Evolutionary conservation across 768 basidiomycete genomes (phyloP).

Genomic region (Lyophyllum semitale): DNA sequence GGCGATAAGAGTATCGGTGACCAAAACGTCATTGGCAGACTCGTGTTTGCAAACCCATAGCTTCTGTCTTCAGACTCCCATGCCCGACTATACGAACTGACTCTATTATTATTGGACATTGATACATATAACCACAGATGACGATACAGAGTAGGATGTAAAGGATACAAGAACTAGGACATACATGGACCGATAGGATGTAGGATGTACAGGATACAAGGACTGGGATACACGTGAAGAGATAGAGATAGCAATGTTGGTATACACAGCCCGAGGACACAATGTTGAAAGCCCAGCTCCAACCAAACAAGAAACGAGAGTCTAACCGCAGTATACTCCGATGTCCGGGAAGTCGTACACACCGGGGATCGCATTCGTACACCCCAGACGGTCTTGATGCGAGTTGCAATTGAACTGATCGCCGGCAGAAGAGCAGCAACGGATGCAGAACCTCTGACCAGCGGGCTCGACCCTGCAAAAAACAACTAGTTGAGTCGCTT

Average conservation of each 20-base stretch:
- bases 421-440: constrained; percentile 41
- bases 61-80: neutral
- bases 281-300: neutral
- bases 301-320: neutral
- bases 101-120: neutral
- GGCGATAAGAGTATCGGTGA: constrained; percentile 41
- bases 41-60: constrained; percentile 8
- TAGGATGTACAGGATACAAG: neutral
- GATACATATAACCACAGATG: neutral
- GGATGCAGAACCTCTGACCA: constrained; percentile 47
- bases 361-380: constrained; percentile 44
- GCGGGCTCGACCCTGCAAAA: constrained; percentile 44
- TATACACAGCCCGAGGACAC: neutral
- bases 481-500: neutral
- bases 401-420: constrained; percentile 55
- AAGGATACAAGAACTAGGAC: neutral
- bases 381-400: constrained; percentile 47
- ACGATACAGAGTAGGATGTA: neutral
- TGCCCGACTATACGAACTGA: neutral
- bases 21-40: constrained; percentile 10
- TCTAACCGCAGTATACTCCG: constrained; percentile 10
- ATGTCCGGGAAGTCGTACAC: constrained; percentile 42
- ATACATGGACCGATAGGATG: constrained; percentile 10
- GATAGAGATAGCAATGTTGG: constrained; percentile 1
- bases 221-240: constrained; percentile 3